A percentile compares a stretch with the other conserved stretches of the same genome.
phyloP scores from a whole-genome alignment of 805 yeast genomes.

The Debaryomyces tyrocola region DNA sequence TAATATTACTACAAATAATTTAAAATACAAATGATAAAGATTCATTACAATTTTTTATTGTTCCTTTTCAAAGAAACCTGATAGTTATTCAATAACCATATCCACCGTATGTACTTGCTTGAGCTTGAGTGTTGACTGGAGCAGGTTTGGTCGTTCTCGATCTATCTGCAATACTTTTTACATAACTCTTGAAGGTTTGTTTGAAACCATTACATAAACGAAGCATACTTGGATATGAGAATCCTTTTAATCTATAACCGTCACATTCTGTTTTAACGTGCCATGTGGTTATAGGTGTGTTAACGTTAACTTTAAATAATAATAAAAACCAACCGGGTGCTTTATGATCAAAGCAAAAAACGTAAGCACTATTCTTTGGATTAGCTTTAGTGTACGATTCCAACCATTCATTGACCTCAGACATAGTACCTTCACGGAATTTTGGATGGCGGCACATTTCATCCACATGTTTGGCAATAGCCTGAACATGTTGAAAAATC shows the following conservation, averaged over 20 bases:
- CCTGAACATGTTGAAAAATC: slow-evolving; percentile 81
- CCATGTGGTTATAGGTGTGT: slow-evolving; percentile 75
- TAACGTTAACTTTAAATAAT: slow-evolving; percentile 78
- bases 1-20: not conserved
- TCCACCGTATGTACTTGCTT: slow-evolving; percentile 18
- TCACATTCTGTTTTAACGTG: slow-evolving; percentile 87
- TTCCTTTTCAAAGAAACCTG: not conserved
- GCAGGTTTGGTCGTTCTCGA: slow-evolving; percentile 15
- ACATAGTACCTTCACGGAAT: slow-evolving; percentile 75
- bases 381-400: slow-evolving; percentile 88
- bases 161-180: slow-evolving; percentile 17
- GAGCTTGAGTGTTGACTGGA: slow-evolving; percentile 13
- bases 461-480: slow-evolving; percentile 77
- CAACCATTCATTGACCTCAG: slow-evolving; percentile 83
- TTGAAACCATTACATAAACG: slow-evolving; percentile 94
- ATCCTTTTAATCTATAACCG: slow-evolving; percentile 78
- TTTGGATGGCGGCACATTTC: slow-evolving; percentile 86
- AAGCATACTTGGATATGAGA: slow-evolving; percentile 85
- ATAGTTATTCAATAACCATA: slow-evolving; percentile 19
- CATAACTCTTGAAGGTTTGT: slow-evolving; percentile 47
- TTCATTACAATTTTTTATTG: not conserved
- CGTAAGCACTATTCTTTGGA: slow-evolving; percentile 85
- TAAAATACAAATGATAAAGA: slow-evolving; percentile 1
- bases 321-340: slow-evolving; percentile 93
- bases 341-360: slow-evolving; percentile 85